These are phyloP conservation scores for Eucalyptus fibrosa DNA, from an alignment of 345 rosid genomes.

Conservation along the genomic window DNA sequence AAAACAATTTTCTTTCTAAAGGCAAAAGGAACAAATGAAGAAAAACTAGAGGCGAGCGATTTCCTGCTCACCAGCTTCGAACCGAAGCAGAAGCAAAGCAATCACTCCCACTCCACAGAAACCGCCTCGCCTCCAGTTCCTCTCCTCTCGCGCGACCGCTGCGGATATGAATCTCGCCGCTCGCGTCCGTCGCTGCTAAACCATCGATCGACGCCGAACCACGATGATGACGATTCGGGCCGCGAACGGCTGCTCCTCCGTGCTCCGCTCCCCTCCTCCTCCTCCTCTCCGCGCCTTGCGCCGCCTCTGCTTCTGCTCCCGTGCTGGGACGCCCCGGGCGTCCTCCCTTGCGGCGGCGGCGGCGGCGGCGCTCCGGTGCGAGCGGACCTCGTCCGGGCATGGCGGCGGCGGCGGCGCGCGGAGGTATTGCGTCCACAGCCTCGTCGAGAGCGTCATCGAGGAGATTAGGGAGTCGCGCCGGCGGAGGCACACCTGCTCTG, in stretches of 20 bases:
- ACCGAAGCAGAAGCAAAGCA: not conserved
- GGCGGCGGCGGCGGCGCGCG: slow-evolving; percentile 13
- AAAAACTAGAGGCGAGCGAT: not conserved
- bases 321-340: slow-evolving; percentile 21
- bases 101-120: not conserved
- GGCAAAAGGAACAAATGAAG: not conserved
- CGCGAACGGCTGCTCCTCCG: slow-evolving; percentile 13
- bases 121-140: not conserved
- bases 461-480: slow-evolving; percentile 33
- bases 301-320: not conserved
- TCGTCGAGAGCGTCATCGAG: slow-evolving; percentile 55
- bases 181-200: not conserved
- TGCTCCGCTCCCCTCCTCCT: not conserved
- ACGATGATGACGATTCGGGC: slow-evolving; percentile 49
- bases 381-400: not conserved
- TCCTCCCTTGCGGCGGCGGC: not conserved
- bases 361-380: slow-evolving; percentile 3
- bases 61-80: not conserved
- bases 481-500: slow-evolving; percentile 46
- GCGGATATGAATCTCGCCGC: not conserved
- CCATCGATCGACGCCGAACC: not conserved
- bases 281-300: not conserved
- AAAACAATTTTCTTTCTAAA: not conserved
- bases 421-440: slow-evolving; percentile 38
- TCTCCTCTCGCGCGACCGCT: not conserved